Conservation (phyloP, 2,329 filamentous ascomycete species). For the Ceratocystis alfenasii region DNA sequence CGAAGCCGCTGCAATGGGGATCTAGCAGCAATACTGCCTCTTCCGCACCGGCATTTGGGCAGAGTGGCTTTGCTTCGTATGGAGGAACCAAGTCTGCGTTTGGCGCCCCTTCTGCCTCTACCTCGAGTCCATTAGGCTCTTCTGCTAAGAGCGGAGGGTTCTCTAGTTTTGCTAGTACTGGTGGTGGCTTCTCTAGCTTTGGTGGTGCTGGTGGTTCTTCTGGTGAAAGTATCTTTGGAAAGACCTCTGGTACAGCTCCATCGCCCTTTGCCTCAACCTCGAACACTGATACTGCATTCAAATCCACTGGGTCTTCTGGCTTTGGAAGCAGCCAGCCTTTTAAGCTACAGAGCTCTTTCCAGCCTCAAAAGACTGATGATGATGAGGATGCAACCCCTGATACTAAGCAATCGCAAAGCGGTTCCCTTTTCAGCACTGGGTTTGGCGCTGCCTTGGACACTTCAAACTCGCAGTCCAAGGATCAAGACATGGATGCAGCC, state of each 20-base stretch:
- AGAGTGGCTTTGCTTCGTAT: constrained; percentile 41
- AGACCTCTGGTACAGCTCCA: constrained; percentile 24
- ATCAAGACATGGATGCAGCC: constrained; percentile 41
- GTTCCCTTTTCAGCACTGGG: constrained; percentile 45
- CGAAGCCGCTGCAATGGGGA: constrained; percentile 12
- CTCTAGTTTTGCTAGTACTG: constrained; percentile 39
- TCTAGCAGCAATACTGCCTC: constrained; percentile 25
- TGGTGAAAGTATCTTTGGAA: constrained; percentile 26
- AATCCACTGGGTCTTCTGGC: constrained; percentile 27
- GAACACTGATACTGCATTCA: constrained; percentile 30
- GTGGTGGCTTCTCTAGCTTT: constrained; percentile 44
- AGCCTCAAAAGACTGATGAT: constrained; percentile 48
- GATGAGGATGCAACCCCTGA: constrained; percentile 40
- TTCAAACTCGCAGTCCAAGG: constrained; percentile 34
- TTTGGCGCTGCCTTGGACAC: constrained; percentile 47
- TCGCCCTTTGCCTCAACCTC: constrained; percentile 25
- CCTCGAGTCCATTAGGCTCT: constrained; percentile 17
- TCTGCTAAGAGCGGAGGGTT: constrained; percentile 37
- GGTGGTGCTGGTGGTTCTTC: constrained; percentile 27
- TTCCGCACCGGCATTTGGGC: constrained; percentile 29
- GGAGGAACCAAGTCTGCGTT: constrained; percentile 30
- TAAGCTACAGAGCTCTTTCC: constrained; percentile 57
- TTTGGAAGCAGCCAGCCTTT: constrained; percentile 41
- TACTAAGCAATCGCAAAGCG: constrained; percentile 29
- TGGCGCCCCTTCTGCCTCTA: constrained; percentile 25